Base-by-base conservation (phyloP, 1,139 yeast genomes). In the Scheffersomyces segobiensis region DNA sequence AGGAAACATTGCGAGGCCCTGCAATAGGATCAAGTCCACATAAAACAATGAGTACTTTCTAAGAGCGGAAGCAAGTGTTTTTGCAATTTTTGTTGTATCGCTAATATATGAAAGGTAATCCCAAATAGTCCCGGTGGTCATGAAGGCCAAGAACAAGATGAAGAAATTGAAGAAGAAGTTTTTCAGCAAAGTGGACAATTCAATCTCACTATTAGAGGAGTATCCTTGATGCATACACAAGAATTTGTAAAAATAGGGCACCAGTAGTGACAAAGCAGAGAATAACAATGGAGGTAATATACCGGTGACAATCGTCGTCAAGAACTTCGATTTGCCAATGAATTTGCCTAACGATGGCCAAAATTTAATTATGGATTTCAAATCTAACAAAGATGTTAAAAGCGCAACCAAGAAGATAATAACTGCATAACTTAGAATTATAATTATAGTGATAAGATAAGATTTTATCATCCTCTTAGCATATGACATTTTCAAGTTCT, bases 1-100 rank as follows among this genome's bases (percentile, higher is more conserved):
- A 1, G 97, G 97, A 68, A 89, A 88, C 83, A 92, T 88, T 1
- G 95, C 96, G 50, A 91, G 73, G 0, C 97, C 97, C 71, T 91
- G 97, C 50, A 91, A 80, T 32, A 91, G 81, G 56, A 91, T 91
- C 71, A 91, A 80, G 71, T 91, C 96, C 55, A 89, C 93, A 72
- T 92, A 91, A 71, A 91, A 92, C 57, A 89, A 76, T 7, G 96
- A 88, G 57, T 90, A 80, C 53, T 86, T 84, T 64, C 87, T 82
- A 63, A 91, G 76, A 1, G 95, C 88, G 47, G 85, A 82, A 0
- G 97, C 97, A 59, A 91, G 76, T 62, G 88, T 86, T 67, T 87
- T 87, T 0, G 97, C 97, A 60, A 91, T 86, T 70, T 87, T 86
- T 4, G 96, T 86, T 56, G 82, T 89, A 69, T 90, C 96, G 59